Conservation (phyloP, 805 yeast species). For the Candida nemodendra region DNA sequence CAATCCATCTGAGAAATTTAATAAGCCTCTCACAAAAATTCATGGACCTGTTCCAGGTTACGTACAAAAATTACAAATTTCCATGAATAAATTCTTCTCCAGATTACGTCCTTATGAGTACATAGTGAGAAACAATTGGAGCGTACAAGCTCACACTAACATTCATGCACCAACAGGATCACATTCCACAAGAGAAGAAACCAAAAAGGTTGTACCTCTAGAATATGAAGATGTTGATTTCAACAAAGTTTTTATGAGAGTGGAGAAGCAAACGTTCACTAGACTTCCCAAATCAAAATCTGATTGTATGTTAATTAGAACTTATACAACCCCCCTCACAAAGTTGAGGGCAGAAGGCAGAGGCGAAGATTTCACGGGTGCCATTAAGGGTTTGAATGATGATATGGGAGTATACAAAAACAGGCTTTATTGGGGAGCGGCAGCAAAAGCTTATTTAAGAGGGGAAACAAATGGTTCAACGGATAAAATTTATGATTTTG, state of each 20-base stretch:
- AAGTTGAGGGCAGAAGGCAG: constrained; percentile 43
- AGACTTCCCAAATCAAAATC: constrained; percentile 49
- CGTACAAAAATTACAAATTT: constrained; percentile 47
- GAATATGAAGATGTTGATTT: constrained; percentile 39
- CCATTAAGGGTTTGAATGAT: constrained; percentile 62
- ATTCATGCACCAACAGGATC: constrained; percentile 46
- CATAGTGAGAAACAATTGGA: constrained; percentile 69
- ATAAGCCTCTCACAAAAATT: constrained; percentile 54
- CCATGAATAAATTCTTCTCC: constrained; percentile 68
- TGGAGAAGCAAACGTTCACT: constrained; percentile 58
- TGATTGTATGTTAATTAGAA: constrained; percentile 52
- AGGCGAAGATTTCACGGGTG: constrained; percentile 53
- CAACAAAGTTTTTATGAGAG: constrained; percentile 52
- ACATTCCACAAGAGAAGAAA: constrained; percentile 38
- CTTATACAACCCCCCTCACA: constrained; percentile 54
- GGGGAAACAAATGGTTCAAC: constrained; percentile 38
- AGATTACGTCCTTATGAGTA: constrained; percentile 51
- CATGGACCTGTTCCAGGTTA: constrained; percentile 78
- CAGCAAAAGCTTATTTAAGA: constrained; percentile 45
- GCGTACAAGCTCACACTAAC: constrained; percentile 58
- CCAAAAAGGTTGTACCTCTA: constrained; percentile 33
- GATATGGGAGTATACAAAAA: constrained; percentile 61
- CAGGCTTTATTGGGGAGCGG: constrained; percentile 67
- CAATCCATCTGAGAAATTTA: constrained; percentile 53
- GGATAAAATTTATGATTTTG: constrained; percentile 21